Conservation (phyloP, 2,329 filamentous ascomycete genomes). For the Zymoseptoria brevis region DNA sequence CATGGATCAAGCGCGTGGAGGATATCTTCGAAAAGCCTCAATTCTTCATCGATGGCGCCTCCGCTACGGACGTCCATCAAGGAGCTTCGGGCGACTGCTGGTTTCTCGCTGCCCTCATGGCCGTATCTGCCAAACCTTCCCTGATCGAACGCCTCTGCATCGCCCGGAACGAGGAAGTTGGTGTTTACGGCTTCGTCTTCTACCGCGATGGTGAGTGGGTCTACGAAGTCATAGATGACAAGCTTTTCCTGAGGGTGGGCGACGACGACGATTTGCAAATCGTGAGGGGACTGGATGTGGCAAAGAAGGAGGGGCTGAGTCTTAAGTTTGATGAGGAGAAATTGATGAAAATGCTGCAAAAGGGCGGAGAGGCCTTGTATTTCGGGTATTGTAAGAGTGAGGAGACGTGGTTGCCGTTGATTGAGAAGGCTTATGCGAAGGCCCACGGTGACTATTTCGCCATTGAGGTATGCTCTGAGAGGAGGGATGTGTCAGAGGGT, state of each 20-base stretch:
- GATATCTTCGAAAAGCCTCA: constrained; percentile 30
- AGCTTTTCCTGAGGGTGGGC: constrained; percentile 73
- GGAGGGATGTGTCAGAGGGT: background rate
- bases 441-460: constrained; percentile 71
- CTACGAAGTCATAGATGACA: constrained; percentile 85
- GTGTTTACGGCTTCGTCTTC: constrained; percentile 81
- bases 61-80: constrained; percentile 70
- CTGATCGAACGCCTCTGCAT: constrained; percentile 69
- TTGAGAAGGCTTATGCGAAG: constrained; percentile 80
- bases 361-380: constrained; percentile 67
- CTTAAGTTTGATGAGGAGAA: constrained; percentile 42
- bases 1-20: constrained; percentile 27
- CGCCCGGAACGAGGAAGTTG: constrained; percentile 61
- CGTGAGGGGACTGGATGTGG: constrained; percentile 21
- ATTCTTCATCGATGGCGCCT: constrained; percentile 68
- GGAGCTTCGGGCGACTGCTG: constrained; percentile 76
- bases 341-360: constrained; percentile 50
- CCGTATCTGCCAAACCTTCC: constrained; percentile 67
- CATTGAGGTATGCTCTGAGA: constrained; percentile 58
- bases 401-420: constrained; percentile 72
- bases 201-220: constrained; percentile 84
- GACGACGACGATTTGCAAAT: constrained; percentile 65
- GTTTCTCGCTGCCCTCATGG: constrained; percentile 73
- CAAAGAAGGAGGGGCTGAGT: constrained; percentile 19
- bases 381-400: constrained; percentile 70